Base-by-base conservation (phyloP, 2,329 filamentous ascomycete genomes). In the Cadophora malorum region DNA sequence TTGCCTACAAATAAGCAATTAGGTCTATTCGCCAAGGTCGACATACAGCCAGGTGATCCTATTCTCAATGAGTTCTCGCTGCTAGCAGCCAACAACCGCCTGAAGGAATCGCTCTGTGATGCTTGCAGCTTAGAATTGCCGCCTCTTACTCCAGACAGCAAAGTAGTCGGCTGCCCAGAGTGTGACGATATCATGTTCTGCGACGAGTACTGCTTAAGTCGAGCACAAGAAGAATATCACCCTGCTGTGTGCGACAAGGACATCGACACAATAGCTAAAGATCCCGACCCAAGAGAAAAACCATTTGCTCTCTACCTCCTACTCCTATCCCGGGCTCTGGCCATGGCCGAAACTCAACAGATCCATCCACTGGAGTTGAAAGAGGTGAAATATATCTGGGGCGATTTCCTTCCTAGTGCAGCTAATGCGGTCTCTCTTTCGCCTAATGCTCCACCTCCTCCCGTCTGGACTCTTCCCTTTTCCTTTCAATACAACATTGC, bases 101-200 rank as follows among this genome's bases (percentile, higher is more conserved):
- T 96, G 14, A 93, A 96, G 77, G 94, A 97, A 70, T 85, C 91
- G 4, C 86, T 95, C 35, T 98, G 95, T 79, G 95, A 98, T 79
- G 94, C 94, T 16, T 98, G 95, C 79, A 93, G 93, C 74, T 84
- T 86, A 8, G 87, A 88, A 28, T 84, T 96, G 6, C 92, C 91
- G 0, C 84, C 85, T 0, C 80, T 92, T 31, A 81, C 79, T 28
- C 67, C 70, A 61, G 79, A 85, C 9, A 81, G 76, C 61, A 79
- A 76, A 65, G 85, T 83, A 19, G 82, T 89, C 47, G 83, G 79
- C 71, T 91, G 89, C 71, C 80, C 83, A 4, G 86, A 88, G 45
- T 91, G 89, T 76, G 82, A 85, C 69, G 89, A 91, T 69, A 89
- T 87, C 1, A 87, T 90, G 63, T 91, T 90, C 73, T 91, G 89